Conservation (phyloP, 805 yeast species). For the Wickerhamomyces hampshirensis region DNA sequence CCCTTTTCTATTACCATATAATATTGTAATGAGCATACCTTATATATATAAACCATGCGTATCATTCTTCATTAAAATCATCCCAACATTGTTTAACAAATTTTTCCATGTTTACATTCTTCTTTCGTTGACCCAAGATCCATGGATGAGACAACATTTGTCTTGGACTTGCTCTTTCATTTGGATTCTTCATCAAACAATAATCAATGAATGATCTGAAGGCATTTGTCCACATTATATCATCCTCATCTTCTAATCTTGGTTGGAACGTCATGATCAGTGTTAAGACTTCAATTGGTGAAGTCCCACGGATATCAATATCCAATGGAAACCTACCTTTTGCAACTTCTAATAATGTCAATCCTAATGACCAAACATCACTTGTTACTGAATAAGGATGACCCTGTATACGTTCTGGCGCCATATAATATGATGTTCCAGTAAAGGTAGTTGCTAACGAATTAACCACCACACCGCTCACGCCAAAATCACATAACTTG, state of each 20-base stretch:
- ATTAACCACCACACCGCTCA: constrained; percentile 93
- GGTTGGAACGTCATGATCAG: constrained; percentile 83
- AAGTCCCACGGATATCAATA: constrained; percentile 33
- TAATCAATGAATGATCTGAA: constrained; percentile 79
- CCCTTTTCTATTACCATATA: no score
- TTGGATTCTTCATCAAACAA: constrained; percentile 76
- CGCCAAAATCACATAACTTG: constrained; percentile 95
- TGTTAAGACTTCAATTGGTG: constrained; percentile 83
- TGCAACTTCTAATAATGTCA: constrained; percentile 90
- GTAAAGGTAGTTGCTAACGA: constrained; percentile 95
- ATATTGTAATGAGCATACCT: no score
- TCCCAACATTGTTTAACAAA: constrained; percentile 54
- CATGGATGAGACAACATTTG: constrained; percentile 95
- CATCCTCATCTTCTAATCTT: constrained; percentile 67
- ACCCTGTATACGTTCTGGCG: constrained; percentile 95
- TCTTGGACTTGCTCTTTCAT: constrained; percentile 83
- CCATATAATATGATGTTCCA: constrained; percentile 98
- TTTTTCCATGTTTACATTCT: constrained; percentile 78
- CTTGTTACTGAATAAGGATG: constrained; percentile 93
- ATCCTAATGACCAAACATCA: constrained; percentile 95
- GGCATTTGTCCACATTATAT: constrained; percentile 74
- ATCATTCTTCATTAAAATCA: constrained; percentile 2
- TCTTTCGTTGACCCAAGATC: constrained; percentile 71
- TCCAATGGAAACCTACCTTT: constrained; percentile 82
- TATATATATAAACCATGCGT: no score